Evolutionary conservation across 2,329 filamentous ascomycete species (phyloP), one percentile per base, ranked within the genome.

Genomic region (Colletotrichum lupini): DNA sequence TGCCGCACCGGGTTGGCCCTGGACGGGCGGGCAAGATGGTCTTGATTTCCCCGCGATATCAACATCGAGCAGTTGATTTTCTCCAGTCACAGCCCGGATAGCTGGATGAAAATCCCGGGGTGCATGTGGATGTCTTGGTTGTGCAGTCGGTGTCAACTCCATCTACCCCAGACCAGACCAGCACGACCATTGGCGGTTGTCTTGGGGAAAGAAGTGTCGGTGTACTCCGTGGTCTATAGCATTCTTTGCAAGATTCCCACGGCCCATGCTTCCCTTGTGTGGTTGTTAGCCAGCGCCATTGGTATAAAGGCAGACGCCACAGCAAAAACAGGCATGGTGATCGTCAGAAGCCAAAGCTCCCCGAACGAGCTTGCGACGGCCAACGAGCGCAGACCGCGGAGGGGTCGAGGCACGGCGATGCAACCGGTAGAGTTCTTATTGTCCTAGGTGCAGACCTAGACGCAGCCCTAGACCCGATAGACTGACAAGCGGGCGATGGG

Each of bases 31-130:
- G 24, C 5, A 14, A 66, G 67, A 66, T 73, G 32, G 22, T 37
- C n/a, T 42, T 22, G 49, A 32, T 49, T 70, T 64, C 53, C 58
- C 69, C 52, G 35, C 69, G 30, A 63, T n/a, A 55, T 37, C 32
- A 35, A 57, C 22, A 66, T 72, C 69, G 62, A 28, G 55, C 28
- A 66, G 30, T 19, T 35, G 12, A 28, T n/a, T n/a, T 35, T 46
- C 22, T 49, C 24, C 32, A 28, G 42, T 55, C 70, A 9, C 32
- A 65, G 37, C 49, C 32, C 32, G n/a, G 22, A 57, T 12, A 24
- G 22, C 57, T 16, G 24, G 22, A 61, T 66, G 56, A 69, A 71
- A 52, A 57, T 65, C 66, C 67, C 16, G 67, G 71, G 67, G 71
- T 73, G 71, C 71, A 73, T 65, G 56, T 24, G 22, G 26, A 24